Conservation (phyloP, 257 asterid species). For the Marsdenia floribunda region DNA sequence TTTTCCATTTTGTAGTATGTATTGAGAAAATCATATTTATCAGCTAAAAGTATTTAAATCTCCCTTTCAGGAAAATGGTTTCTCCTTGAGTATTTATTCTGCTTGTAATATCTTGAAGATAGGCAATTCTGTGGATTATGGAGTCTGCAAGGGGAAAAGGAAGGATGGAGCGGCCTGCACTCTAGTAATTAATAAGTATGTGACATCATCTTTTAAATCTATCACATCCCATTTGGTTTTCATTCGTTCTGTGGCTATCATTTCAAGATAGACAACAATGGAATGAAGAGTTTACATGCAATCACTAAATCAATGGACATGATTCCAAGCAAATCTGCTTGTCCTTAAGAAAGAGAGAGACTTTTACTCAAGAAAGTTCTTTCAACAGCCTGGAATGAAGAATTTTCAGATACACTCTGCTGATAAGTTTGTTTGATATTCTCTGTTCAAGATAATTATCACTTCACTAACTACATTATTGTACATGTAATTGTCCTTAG, state of each 20-base stretch:
- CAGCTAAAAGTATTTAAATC: not conserved
- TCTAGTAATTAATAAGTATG: constrained; percentile 58
- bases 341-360: not conserved
- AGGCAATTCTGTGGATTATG: constrained; percentile 77
- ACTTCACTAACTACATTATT: constrained; percentile 8
- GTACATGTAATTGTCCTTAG: constrained; percentile 33
- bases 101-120: constrained; percentile 68
- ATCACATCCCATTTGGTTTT: not conserved
- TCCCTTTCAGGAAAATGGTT: constrained; percentile 64
- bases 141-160: constrained; percentile 74
- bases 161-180: constrained; percentile 67
- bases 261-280: not conserved
- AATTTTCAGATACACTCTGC: not conserved
- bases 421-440: not conserved
- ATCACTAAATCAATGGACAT: not conserved
- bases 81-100: constrained; percentile 68
- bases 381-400: not conserved
- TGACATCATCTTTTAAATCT: constrained; percentile 5
- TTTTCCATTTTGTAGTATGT: not conserved
- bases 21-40: not conserved
- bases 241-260: not conserved
- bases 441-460: not conserved
- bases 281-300: not conserved
- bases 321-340: not conserved
- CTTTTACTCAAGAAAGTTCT: not conserved